phyloP scores from a whole-genome alignment of 2,329 filamentous ascomycete species.

The Xylaria sp. region DNA sequence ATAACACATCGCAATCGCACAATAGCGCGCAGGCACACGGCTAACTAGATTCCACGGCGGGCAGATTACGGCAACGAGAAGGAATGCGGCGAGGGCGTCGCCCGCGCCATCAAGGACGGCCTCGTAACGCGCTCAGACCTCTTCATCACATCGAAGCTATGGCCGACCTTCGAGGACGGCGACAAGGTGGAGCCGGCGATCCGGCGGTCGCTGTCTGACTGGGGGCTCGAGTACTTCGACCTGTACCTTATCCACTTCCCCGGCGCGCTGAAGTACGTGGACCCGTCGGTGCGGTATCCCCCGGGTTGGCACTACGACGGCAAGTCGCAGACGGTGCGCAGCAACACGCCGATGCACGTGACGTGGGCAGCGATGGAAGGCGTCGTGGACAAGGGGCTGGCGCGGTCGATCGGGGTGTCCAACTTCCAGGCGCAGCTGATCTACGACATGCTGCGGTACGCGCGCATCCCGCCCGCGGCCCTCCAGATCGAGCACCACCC shows the following conservation, averaged over 20 bases:
- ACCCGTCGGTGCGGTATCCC: constrained; percentile 81
- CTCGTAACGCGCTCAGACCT: constrained; percentile 86
- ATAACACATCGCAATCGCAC: neutral
- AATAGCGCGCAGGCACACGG: neutral
- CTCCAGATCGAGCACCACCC: constrained; percentile 93
- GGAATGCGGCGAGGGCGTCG: constrained; percentile 79
- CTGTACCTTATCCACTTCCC: constrained; percentile 92
- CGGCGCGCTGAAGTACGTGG: constrained; percentile 85
- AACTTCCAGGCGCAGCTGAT: constrained; percentile 85
- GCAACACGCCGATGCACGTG: constrained; percentile 79
- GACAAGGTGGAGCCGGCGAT: constrained; percentile 80
- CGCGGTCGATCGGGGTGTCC: constrained; percentile 80
- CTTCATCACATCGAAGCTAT: constrained; percentile 93
- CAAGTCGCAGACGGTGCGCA: constrained; percentile 68
- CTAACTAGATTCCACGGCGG: constrained; percentile 16
- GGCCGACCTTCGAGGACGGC: constrained; percentile 89
- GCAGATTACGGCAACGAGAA: constrained; percentile 86
- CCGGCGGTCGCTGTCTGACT: constrained; percentile 82
- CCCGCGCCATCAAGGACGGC: constrained; percentile 82
- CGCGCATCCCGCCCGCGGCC: constrained; percentile 76
- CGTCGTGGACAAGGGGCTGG: constrained; percentile 74
- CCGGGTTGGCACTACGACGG: constrained; percentile 79
- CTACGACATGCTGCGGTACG: constrained; percentile 83
- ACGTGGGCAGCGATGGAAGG: constrained; percentile 86
- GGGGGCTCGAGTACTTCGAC: constrained; percentile 90